These are phyloP conservation scores for Eimeria sp. DNA, from an alignment of 169 alveolate genomes.

Conservation along the genomic window DNA sequence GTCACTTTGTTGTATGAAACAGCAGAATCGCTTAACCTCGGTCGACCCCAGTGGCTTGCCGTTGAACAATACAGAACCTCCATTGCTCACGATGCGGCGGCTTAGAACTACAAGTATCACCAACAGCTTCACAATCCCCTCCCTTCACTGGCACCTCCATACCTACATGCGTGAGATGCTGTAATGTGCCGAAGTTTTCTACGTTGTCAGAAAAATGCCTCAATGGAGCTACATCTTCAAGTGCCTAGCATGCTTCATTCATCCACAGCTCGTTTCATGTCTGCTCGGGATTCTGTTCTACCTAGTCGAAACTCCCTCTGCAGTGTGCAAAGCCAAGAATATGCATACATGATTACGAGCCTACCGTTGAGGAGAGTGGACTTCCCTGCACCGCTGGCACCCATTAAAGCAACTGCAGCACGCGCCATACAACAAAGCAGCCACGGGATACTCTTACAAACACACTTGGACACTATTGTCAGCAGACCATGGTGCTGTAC, in stretches of 20 bases:
- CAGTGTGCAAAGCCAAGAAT: neutral
- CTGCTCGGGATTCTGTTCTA: neutral
- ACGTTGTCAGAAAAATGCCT: neutral
- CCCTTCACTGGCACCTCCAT: neutral
- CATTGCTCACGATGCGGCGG: slow-evolving; percentile 78
- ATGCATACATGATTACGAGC: neutral
- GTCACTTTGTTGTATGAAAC: slow-evolving; percentile 94
- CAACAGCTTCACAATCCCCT: neutral
- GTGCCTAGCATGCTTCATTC: neutral
- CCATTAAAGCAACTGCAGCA: slow-evolving; percentile 90
- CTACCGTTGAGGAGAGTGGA: slow-evolving; percentile 89
- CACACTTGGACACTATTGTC: neutral
- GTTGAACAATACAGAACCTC: slow-evolving; percentile 85
- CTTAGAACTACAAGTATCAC: slow-evolving; percentile 75
- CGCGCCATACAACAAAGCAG: neutral
- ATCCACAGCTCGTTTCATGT: neutral
- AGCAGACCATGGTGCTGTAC: neutral
- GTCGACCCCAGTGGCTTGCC: slow-evolving; percentile 81
- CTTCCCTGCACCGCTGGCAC: slow-evolving; percentile 94
- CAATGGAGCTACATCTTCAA: neutral
- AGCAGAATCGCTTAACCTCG: slow-evolving; percentile 87
- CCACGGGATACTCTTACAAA: neutral
- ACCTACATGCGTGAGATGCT: neutral
- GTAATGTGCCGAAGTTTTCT: neutral
- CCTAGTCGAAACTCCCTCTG: neutral